Evolutionary conservation across 2,329 filamentous ascomycete genomes (phyloP).

Genomic region (Arthrobotrys sinensis): DNA sequence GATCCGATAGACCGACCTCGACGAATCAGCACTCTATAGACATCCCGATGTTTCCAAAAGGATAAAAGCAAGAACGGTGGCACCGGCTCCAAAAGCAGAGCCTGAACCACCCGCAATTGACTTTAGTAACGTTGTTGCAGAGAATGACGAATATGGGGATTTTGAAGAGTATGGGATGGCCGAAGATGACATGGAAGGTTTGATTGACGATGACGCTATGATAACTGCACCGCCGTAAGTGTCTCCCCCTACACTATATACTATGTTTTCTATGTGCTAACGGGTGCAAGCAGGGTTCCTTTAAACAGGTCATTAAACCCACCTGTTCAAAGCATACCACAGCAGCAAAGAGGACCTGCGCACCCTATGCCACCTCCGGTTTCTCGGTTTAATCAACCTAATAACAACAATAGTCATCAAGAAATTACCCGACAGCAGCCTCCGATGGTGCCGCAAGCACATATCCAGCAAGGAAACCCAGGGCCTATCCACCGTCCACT

Average conservation of each 20-base stretch:
- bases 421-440: conserved; percentile 51
- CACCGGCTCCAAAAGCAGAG: conserved; percentile 34
- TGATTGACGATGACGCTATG: conserved; percentile 52
- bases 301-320: not conserved
- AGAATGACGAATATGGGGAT: conserved; percentile 58
- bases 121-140: conserved; percentile 58
- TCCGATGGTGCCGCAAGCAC: conserved; percentile 33
- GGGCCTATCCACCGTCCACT: conserved; percentile 31
- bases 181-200: conserved; percentile 56
- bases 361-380: conserved; percentile 12
- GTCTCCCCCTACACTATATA: not conserved
- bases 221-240: conserved; percentile 26
- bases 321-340: not conserved
- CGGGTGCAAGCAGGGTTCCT: not conserved
- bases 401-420: conserved; percentile 31
- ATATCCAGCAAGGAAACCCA: conserved; percentile 11
- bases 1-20: conserved; percentile 40
- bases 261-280: conserved; percentile 2
- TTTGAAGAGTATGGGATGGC: conserved; percentile 59
- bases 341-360: conserved; percentile 13
- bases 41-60: conserved; percentile 47
- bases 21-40: conserved; percentile 52
- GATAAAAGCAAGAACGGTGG: conserved; percentile 20
- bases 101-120: conserved; percentile 49
- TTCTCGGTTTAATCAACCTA: conserved; percentile 15